phyloP scores from a whole-genome alignment of 2,329 filamentous ascomycete species.

The Pseudocercospora crystallina region DNA sequence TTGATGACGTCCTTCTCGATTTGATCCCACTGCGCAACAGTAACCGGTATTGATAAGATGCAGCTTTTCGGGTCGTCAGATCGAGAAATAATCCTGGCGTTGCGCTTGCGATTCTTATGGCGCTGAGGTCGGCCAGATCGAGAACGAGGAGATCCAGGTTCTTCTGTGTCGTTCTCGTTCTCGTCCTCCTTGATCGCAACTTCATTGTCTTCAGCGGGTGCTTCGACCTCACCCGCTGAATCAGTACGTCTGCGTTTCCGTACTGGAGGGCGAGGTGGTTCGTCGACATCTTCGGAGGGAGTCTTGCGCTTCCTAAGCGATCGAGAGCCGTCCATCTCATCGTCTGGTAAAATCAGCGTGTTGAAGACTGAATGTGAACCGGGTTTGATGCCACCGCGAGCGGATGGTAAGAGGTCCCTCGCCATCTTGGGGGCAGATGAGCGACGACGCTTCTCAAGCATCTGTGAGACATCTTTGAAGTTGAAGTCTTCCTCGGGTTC shows the following conservation, averaged over 20 bases:
- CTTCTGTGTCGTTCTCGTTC: slow-evolving; percentile 21
- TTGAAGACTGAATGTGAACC: slow-evolving; percentile 78
- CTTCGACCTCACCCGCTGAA: slow-evolving; percentile 31
- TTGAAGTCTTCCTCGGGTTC: slow-evolving; percentile 37
- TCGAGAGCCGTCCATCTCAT: slow-evolving; percentile 73
- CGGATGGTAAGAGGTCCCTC: slow-evolving; percentile 67
- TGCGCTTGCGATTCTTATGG: slow-evolving; percentile 46
- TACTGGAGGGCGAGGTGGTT: slow-evolving; percentile 35
- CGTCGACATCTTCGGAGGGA: slow-evolving; percentile 60
- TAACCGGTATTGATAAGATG: slow-evolving; percentile 51
- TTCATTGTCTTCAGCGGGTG: slow-evolving; percentile 32
- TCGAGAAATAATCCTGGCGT: slow-evolving; percentile 30
- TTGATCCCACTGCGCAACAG: slow-evolving; percentile 35
- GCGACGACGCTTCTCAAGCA: slow-evolving; percentile 48
- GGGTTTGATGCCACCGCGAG: slow-evolving; percentile 62
- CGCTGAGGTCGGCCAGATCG: slow-evolving; percentile 53
- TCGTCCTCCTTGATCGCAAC: slow-evolving; percentile 24
- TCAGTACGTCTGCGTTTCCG: slow-evolving; percentile 44
- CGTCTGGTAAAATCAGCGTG: slow-evolving; percentile 68
- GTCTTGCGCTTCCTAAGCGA: slow-evolving; percentile 79
- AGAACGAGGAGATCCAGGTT: slow-evolving; percentile 29
- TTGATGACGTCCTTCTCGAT: slow-evolving; percentile 49
- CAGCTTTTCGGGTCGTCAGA: slow-evolving; percentile 45
- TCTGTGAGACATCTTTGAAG: slow-evolving; percentile 39
- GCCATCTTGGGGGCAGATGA: slow-evolving; percentile 66